Evolutionary conservation across 2,329 filamentous ascomycete species (phyloP).

Genomic region (Ophiocordyceps sinensis): DNA sequence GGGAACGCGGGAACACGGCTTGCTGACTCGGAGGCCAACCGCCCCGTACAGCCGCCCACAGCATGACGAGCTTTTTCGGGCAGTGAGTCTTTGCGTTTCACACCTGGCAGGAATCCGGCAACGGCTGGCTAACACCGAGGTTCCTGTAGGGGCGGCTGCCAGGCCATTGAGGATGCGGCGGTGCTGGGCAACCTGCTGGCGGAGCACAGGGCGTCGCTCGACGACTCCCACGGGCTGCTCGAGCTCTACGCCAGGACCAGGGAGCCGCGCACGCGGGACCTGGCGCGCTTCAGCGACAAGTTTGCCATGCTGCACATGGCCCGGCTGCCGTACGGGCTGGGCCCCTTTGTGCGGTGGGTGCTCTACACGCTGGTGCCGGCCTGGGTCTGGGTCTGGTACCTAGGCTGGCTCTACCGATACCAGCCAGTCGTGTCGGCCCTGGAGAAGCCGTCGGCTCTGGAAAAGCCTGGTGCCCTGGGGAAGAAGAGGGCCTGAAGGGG

Average conservation of each 20-base stretch:
- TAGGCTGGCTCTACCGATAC: slow-evolving; percentile 7
- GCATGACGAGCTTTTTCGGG: slow-evolving; percentile 8
- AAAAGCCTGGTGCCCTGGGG: neutral
- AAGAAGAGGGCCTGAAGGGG: neutral
- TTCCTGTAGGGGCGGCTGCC: slow-evolving; percentile 4
- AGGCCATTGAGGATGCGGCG: slow-evolving; percentile 7
- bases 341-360: slow-evolving; percentile 4
- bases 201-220: slow-evolving; percentile 2
- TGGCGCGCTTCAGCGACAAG: slow-evolving; percentile 6
- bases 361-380: slow-evolving; percentile 6
- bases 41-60: slow-evolving; percentile 6
- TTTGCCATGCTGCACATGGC: slow-evolving; percentile 7
- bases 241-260: slow-evolving; percentile 4
- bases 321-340: slow-evolving; percentile 5
- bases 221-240: slow-evolving; percentile 2
- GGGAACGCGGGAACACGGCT: neutral
- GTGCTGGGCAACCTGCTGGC: slow-evolving; percentile 5
- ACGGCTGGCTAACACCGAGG: neutral
- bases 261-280: slow-evolving; percentile 4
- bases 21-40: neutral
- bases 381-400: slow-evolving; percentile 6
- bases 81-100: slow-evolving; percentile 2
- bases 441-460: neutral
- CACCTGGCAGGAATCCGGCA: too few relatives aligned
- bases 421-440: slow-evolving; percentile 4